Evolutionary conservation across 352 stramenopile genomes (phyloP), one percentile per base, ranked within the genome.

Genomic region (Phytophthora nicotianae): DNA sequence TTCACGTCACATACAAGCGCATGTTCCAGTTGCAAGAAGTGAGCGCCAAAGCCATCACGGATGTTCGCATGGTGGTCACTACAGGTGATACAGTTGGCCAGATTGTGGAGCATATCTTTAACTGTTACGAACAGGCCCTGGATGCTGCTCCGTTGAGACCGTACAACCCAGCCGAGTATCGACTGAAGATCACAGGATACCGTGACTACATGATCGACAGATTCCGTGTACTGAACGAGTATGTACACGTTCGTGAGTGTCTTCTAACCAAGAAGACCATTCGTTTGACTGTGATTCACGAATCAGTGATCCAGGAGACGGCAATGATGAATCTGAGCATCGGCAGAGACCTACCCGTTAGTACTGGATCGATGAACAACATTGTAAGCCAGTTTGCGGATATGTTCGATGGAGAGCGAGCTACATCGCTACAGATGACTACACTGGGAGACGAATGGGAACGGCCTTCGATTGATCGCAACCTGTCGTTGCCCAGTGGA

Each of bases 21-120:
- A 91, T 93, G 84, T 84, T 95, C 26, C 77, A 93, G 47, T 55
- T 95, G 50, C 78, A 92, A 48, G 84, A 95, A 82, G 86, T 95
- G 45, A 95, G 85, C 46, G 71, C 84, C 0, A 88, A 89, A 41
- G 86, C 84, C 9, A 88, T 93, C 17, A 95, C 84, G 17, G 86
- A 95, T 66, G 86, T 93, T 52, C 85, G 86, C 24, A 93, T 95
- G 84, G 83, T 93, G 40, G 88, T 93, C 23, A 79, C 82, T 1
- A 90, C 85, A 0, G 78, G 82, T 4, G 86, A 95, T 63, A 95
- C 86, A 1, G 86, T 95, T n/a, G 83, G 81, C 4, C 81, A 95
- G 66, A 93, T 93, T 63, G 86, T 95, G 23, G 86, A 93, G 77
- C 83, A 92, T 51, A 93, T 95, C 23, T 95, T 95, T 61, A 91